Evolutionary conservation across 2,329 filamentous ascomycete genomes (phyloP), one percentile per base, ranked within the genome.

Genomic region (Akanthomyces muscarius): DNA sequence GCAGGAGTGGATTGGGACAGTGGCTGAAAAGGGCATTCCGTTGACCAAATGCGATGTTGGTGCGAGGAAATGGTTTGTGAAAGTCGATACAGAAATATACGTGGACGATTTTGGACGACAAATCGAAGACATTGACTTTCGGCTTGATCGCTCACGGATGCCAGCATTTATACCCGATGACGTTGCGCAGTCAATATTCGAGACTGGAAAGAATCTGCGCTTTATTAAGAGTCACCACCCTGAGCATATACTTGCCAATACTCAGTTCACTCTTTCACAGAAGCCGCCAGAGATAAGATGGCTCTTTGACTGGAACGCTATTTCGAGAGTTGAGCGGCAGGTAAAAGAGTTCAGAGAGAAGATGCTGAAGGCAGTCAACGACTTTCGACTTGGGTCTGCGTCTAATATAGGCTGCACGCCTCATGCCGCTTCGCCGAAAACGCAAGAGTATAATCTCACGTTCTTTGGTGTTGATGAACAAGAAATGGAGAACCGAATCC

Each of bases 1-100:
- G 8, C 83, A 89, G 67, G 86, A 88, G 69, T 95, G 91, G 90
- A 85, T 93, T 64, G 91, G 91, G 0, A 81, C 91, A 13, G 82
- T 79, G 64, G 76, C 79, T 3, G 86, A 89, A 67, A 76, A 81
- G 42, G 83, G 84, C 1, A 75, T 84, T 13, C 80, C 81, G 0
- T 69, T 87, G 36, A 79, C 80, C 5, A 86, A 81, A 69, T 71
- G 78, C 59, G 71, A 71, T 42, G 52, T 75, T 3, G 78, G 79
- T 21, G 71, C 75, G 44, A 78, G 73, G 62, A 85, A 83, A 67
- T 80, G 83, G 28, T 90, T 91, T 68, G 80, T 90, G 65, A 84
- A 81, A 60, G 77, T 87, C 0, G 83, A 85, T 42, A 78, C 79
- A 23, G 80, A 81, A 58, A 74, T 78, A 33, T 83, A 80, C 71